A percentile compares a stretch with the other conserved stretches of the same genome.
These are phyloP conservation scores for Fusarium xylarioides DNA, from an alignment of 2,329 filamentous ascomycete genomes.

Conservation along the genomic window DNA sequence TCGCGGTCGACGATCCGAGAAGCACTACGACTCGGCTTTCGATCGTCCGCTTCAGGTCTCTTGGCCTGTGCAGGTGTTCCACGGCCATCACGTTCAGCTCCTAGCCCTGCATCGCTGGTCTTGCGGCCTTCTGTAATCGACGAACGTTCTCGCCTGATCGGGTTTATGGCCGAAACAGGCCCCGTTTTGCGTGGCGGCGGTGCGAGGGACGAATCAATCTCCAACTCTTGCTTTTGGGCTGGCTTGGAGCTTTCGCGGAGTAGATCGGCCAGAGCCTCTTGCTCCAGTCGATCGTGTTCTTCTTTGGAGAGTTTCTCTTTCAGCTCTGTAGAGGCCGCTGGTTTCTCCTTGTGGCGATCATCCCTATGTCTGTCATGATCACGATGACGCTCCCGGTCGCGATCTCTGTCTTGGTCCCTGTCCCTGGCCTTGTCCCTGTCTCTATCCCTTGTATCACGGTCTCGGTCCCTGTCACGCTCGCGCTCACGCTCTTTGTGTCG, in stretches of 20 bases:
- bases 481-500: conserved; percentile 52
- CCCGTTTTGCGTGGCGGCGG: conserved; percentile 63
- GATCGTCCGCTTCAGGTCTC: conserved; percentile 42
- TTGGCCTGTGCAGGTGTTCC: conserved; percentile 45
- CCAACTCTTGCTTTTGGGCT: conserved; percentile 60
- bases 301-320: conserved; percentile 67
- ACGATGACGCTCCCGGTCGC: conserved; percentile 40
- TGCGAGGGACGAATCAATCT: conserved; percentile 64
- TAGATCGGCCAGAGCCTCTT: conserved; percentile 66
- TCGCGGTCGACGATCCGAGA: conserved; percentile 44
- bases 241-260: conserved; percentile 66
- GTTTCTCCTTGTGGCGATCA: conserved; percentile 47
- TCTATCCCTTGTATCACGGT: background rate
- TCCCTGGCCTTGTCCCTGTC: conserved; percentile 46
- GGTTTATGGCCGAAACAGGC: conserved; percentile 67
- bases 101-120: conserved; percentile 43
- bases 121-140: conserved; percentile 56
- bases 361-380: conserved; percentile 45
- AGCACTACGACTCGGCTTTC: conserved; percentile 45
- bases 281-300: conserved; percentile 65
- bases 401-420: conserved; percentile 46
- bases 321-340: conserved; percentile 54
- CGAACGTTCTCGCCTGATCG: conserved; percentile 58
- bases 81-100: conserved; percentile 49
- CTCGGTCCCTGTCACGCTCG: conserved; percentile 45